phyloP scores from a whole-genome alignment of 75 land plant species.

The Selaginella moellendorffii region DNA sequence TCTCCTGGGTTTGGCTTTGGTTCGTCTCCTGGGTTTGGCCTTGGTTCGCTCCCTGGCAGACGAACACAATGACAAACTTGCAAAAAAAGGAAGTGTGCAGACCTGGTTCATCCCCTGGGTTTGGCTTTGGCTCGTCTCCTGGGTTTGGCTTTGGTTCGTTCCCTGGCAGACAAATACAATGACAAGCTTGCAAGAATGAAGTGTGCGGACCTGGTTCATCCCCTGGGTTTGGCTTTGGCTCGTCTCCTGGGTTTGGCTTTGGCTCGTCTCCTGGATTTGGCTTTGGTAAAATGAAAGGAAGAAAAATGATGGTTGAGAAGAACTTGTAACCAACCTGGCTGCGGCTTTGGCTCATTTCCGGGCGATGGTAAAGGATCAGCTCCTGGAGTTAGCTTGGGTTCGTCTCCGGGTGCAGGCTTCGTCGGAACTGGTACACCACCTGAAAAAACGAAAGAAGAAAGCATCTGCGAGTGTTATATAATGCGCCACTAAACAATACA shows the following conservation, averaged over 20 bases:
- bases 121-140: not conserved
- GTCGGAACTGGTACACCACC: not conserved
- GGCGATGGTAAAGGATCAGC: not conserved
- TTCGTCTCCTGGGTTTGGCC: not conserved
- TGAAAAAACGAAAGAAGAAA: too few relatives aligned
- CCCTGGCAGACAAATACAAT: not conserved
- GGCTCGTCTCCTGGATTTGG: not conserved
- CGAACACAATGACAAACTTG: not conserved
- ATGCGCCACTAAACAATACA: not conserved
- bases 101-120: too few relatives aligned
- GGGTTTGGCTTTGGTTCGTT: not conserved
- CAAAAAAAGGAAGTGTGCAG: not conserved
- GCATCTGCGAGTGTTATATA: not conserved
- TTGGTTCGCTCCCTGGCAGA: not conserved
- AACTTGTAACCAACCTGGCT: not conserved
- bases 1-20: not conserved
- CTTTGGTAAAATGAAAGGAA: too few relatives aligned
- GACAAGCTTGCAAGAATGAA: too few relatives aligned
- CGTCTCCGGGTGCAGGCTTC: not conserved
- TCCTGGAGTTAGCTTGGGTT: not conserved
- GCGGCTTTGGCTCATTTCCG: not conserved
- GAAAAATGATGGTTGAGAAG: too few relatives aligned
- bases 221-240: too few relatives aligned
- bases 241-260: not conserved
- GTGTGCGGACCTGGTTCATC: too few relatives aligned